These are phyloP conservation scores for Neurospora cerealis DNA, from an alignment of 495 filamentous ascomycete species.

Conservation along the genomic window DNA sequence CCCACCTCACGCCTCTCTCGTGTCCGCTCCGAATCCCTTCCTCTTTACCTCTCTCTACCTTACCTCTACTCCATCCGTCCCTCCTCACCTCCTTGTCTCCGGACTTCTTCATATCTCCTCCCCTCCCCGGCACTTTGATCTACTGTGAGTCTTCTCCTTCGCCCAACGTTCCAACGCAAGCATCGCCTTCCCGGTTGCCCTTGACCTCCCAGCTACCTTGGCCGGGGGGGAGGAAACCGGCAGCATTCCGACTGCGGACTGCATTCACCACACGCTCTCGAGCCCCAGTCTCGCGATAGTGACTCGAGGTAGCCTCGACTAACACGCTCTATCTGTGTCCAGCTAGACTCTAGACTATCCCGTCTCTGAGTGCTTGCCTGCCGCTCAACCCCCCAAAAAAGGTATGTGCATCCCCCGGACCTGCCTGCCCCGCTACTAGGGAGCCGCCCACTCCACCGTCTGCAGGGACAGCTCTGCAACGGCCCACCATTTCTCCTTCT, in stretches of 20 bases:
- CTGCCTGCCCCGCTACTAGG: conserved; percentile 11
- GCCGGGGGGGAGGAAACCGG: neutral
- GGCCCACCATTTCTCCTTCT: conserved; percentile 17
- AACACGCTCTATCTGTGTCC: neutral
- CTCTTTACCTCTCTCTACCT: conserved; percentile 2
- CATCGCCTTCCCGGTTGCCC: neutral
- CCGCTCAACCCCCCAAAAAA: conserved; percentile 6
- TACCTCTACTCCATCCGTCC: neutral
- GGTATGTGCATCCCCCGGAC: conserved; percentile 22
- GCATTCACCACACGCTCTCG: neutral
- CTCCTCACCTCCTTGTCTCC: neutral
- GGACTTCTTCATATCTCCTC: neutral
- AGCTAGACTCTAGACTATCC: neutral
- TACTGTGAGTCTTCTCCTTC: neutral
- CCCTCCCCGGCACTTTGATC: neutral
- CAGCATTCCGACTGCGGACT: neutral
- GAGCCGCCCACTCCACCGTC: conserved; percentile 1
- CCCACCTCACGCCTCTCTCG: neutral
- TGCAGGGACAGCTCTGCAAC: conserved; percentile 6
- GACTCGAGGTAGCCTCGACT: neutral
- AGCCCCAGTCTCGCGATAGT: neutral
- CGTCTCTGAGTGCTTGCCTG: neutral
- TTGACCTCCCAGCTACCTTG: neutral
- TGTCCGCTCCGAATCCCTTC: neutral
- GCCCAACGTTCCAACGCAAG: neutral